A percentile compares a stretch with the other conserved stretches of the same genome.
phyloP scores from a whole-genome alignment of 345 rosid species.

The Euphorbia peplus region DNA sequence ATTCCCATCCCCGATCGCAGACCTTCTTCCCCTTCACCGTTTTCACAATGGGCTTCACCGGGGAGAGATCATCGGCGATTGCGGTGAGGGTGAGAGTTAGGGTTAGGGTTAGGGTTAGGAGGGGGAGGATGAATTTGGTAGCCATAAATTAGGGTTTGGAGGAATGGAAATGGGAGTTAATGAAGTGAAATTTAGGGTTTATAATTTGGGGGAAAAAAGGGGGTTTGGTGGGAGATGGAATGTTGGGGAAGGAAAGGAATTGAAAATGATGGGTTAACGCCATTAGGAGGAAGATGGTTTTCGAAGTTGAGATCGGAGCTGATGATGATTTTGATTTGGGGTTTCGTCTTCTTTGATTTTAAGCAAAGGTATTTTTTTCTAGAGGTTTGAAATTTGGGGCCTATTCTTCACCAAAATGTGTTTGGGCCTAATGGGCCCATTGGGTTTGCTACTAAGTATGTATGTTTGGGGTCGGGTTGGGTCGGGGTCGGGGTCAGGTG shows the following conservation, averaged over 20 bases:
- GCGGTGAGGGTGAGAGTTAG: no score
- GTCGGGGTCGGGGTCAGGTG: no score
- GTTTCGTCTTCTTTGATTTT: constrained; percentile 43
- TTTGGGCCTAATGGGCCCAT: background rate
- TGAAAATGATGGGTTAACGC: constrained; percentile 38
- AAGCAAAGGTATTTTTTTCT: constrained; percentile 38
- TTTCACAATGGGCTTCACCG: constrained; percentile 34
- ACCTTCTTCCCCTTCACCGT: constrained; percentile 27
- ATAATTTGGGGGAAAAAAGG: background rate
- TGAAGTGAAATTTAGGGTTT: constrained; percentile 7
- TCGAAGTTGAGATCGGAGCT: constrained; percentile 40
- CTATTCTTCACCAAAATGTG: background rate
- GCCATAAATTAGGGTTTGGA: constrained; percentile 29
- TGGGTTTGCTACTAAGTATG: no score
- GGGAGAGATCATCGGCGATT: constrained; percentile 24
- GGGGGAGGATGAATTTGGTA: constrained; percentile 19
- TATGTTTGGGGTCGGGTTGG: no score
- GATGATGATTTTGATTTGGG: constrained; percentile 37
- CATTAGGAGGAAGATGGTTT: constrained; percentile 45
- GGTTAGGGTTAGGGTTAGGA: no score
- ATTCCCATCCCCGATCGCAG: constrained; percentile 28
- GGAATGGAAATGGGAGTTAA: constrained; percentile 1
- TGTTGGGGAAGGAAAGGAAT: constrained; percentile 34
- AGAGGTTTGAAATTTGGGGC: background rate
- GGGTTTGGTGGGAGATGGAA: constrained; percentile 14